These are phyloP conservation scores for Ambrosia trifida DNA, from an alignment of 129 eudicot genomes.

Conservation along the genomic window DNA sequence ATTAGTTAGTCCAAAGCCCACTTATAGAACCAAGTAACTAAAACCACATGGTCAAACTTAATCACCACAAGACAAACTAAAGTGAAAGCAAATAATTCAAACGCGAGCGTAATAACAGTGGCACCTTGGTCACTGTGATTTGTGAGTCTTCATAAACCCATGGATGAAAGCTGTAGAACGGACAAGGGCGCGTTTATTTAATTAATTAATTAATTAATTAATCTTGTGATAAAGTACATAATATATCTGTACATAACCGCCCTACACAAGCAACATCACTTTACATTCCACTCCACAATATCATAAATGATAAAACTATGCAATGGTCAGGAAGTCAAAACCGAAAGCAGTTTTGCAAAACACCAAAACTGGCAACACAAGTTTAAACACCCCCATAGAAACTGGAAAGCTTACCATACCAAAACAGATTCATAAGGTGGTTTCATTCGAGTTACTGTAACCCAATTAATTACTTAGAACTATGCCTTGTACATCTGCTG, in stretches of 20 bases:
- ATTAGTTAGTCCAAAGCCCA: not conserved
- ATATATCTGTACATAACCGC: not conserved
- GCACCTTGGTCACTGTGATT: too few relatives aligned
- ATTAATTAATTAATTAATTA: too few relatives aligned
- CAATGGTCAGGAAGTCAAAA: not conserved
- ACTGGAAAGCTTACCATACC: not conserved
- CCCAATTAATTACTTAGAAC: not conserved
- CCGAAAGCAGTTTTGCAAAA: not conserved
- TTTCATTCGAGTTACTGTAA: not conserved
- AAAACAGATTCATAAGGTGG: not conserved
- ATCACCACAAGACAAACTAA: not conserved
- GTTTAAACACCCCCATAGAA: not conserved
- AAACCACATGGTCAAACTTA: not conserved
- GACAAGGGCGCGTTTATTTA: too few relatives aligned
- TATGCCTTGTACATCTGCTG: not conserved
- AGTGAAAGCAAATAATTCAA: not conserved
- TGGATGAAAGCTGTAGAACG: too few relatives aligned
- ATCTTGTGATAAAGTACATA: too few relatives aligned
- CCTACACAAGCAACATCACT: not conserved
- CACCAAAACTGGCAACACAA: not conserved
- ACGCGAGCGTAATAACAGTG: too few relatives aligned
- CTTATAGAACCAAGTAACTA: not conserved
- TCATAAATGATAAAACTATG: not conserved
- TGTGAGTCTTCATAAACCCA: too few relatives aligned
- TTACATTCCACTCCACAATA: too few relatives aligned